Evolutionary conservation across 1,284 basidiomycete genomes (phyloP).

Genomic region (Apiotrichum mycotoxinovorans): DNA sequence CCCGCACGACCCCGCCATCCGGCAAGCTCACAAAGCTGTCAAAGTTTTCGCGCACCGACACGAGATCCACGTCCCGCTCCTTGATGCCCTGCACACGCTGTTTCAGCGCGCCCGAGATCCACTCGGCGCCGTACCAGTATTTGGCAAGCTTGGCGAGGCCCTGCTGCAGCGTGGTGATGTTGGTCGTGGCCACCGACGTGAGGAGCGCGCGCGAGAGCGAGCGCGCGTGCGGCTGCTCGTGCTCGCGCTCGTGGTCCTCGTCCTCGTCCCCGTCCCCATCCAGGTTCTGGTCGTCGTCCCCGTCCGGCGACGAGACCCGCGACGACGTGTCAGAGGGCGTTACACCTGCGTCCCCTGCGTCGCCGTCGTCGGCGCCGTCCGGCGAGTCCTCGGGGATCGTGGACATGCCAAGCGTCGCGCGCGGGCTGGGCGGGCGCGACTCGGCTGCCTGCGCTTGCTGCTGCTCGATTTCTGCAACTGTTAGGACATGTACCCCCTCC

Average conservation of each 20-base stretch:
- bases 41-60: conserved; percentile 26
- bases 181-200: conserved; percentile 19
- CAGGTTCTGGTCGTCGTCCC: neutral
- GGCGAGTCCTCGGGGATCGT: neutral
- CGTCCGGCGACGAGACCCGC: neutral
- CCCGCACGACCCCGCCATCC: conserved; percentile 25
- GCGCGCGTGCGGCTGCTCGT: neutral
- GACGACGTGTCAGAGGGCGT: neutral
- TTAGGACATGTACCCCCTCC: neutral
- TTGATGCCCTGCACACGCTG: conserved; percentile 25
- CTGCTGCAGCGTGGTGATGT: conserved; percentile 24
- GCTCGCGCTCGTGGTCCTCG: neutral
- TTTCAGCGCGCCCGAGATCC: conserved; percentile 26
- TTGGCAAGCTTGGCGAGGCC: conserved; percentile 23
- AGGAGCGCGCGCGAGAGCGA: conserved; percentile 24
- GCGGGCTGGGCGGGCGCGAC: neutral
- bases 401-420: neutral
- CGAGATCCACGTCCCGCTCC: conserved; percentile 26
- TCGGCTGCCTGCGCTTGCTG: neutral
- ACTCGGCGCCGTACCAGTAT: conserved; percentile 29
- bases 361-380: neutral
- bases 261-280: neutral
- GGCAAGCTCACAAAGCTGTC: conserved; percentile 25
- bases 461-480: conserved; percentile 13
- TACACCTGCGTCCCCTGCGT: too few relatives aligned